Percentiles rank a stretch among this genome's conserved stretches.
Conservation (phyloP, 2,329 filamentous ascomycete species). For the Cladophialophora carrionii region DNA sequence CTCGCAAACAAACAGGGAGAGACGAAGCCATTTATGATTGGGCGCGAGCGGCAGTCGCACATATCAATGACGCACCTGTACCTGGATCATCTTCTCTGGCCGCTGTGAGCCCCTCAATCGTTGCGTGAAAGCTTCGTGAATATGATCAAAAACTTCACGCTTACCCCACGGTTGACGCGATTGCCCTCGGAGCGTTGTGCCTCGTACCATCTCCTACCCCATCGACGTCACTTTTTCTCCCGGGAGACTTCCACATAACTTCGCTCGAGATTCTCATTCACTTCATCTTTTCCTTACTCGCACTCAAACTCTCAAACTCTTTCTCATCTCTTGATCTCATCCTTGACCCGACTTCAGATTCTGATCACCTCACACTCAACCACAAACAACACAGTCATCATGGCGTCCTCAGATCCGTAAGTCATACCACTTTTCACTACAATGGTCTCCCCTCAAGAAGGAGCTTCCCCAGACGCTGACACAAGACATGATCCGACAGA, state of each 20-base stretch:
- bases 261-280: neutral
- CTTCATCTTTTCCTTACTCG: neutral
- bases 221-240: conserved; percentile 20
- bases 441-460: neutral
- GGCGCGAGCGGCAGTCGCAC: neutral
- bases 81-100: conserved; percentile 13
- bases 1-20: neutral
- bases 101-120: conserved; percentile 9
- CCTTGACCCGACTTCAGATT: conserved; percentile 4
- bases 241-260: neutral
- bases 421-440: conserved; percentile 2
- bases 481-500: conserved; percentile 55
- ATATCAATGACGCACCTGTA: conserved; percentile 18
- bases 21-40: neutral
- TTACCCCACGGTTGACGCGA: conserved; percentile 5
- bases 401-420: conserved; percentile 32
- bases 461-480: neutral
- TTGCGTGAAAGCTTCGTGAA: neutral
- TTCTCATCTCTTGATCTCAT: neutral
- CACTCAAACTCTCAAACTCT: neutral
- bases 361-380: conserved; percentile 1
- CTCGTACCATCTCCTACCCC: neutral
- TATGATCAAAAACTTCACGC: neutral
- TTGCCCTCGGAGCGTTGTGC: neutral
- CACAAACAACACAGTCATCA: conserved; percentile 15